Conservation (phyloP, 2,329 filamentous ascomycete genomes). For the Penicillium sp. region DNA sequence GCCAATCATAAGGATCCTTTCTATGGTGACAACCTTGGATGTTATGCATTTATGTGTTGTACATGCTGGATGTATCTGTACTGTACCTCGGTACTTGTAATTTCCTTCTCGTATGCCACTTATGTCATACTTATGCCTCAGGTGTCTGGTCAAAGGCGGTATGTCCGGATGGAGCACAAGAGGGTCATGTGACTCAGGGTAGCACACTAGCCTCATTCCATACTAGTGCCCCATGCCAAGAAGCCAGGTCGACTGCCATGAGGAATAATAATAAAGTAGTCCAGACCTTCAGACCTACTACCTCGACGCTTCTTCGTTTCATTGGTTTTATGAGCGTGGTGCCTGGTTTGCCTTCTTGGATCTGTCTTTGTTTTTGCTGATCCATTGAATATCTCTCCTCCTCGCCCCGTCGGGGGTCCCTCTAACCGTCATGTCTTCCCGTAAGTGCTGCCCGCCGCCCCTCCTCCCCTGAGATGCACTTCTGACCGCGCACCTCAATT, state of each 20-base stretch:
- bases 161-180: not conserved
- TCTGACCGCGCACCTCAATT: constrained; percentile 13
- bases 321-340: constrained; percentile 8
- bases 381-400: constrained; percentile 16
- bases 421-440: constrained; percentile 57
- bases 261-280: constrained; percentile 28
- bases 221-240: constrained; percentile 24
- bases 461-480: constrained; percentile 27
- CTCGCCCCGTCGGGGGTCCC: constrained; percentile 45
- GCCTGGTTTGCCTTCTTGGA: constrained; percentile 11
- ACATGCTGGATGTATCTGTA: not conserved
- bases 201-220: not conserved
- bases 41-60: not conserved
- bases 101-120: not conserved
- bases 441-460: constrained; percentile 44
- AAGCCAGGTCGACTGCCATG: constrained; percentile 30
- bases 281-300: constrained; percentile 16
- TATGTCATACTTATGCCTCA: not conserved
- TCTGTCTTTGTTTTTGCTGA: constrained; percentile 4
- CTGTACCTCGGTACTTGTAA: not conserved
- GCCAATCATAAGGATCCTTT: too few species aligned
- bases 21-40: not conserved
- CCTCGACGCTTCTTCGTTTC: constrained; percentile 14
- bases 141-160: constrained; percentile 2
- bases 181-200: not conserved